phyloP scores from a whole-genome alignment of 2,329 filamentous ascomycete genomes.

The Trichothecium roseum region DNA sequence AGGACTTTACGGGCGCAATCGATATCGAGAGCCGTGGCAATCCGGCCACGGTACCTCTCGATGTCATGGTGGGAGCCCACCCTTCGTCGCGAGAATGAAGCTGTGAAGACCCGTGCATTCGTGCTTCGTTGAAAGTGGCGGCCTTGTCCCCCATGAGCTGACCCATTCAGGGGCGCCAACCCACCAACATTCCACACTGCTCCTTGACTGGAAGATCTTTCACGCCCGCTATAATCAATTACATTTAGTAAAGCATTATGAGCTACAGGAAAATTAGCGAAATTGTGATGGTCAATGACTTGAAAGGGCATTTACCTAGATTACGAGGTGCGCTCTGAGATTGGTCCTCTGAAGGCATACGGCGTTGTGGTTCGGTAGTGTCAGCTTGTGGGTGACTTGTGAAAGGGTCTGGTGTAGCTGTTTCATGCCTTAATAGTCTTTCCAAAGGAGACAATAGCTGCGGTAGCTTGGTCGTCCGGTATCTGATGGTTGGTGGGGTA shows the following conservation, averaged over 20 bases:
- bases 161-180: slow-evolving; percentile 42
- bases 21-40: slow-evolving; percentile 75
- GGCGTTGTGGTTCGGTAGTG: not conserved
- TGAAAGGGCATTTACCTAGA: slow-evolving; percentile 8
- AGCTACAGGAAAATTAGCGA: no score
- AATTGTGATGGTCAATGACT: no score
- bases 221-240: slow-evolving; percentile 10
- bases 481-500: slow-evolving; percentile 29
- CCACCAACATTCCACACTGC: slow-evolving; percentile 72
- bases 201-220: slow-evolving; percentile 51
- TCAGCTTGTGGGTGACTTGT: slow-evolving; percentile 10
- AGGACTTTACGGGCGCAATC: slow-evolving; percentile 60
- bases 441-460: slow-evolving; percentile 32
- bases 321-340: not conserved
- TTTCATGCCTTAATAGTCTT: slow-evolving; percentile 30
- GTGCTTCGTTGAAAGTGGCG: slow-evolving; percentile 58
- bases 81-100: slow-evolving; percentile 32
- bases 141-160: slow-evolving; percentile 53
- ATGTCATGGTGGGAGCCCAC: slow-evolving; percentile 45
- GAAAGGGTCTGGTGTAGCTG: slow-evolving; percentile 31
- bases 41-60: slow-evolving; percentile 59
- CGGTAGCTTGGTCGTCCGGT: slow-evolving; percentile 31
- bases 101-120: slow-evolving; percentile 55
- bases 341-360: not conserved
- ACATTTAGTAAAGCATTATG: no score